These are phyloP conservation scores for Cryptococcus maquisensis DNA, from an alignment of 1,284 basidiomycete species.

Conservation along the genomic window DNA sequence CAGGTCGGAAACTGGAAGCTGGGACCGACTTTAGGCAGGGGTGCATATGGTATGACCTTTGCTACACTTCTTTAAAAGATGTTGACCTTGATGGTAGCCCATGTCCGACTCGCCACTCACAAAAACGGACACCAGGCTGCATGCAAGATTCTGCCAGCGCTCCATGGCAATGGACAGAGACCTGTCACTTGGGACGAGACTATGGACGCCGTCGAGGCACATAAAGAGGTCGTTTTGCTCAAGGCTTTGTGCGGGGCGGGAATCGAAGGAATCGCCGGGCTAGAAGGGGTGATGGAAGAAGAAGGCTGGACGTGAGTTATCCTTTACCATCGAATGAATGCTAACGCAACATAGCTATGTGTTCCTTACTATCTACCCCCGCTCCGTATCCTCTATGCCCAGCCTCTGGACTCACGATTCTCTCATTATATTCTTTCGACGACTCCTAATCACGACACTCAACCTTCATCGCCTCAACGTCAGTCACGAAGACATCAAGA, in stretches of 20 bases:
- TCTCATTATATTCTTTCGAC: constrained; percentile 35
- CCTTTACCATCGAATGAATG: too few relatives aligned
- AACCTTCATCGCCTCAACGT: constrained; percentile 39
- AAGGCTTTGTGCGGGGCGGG: constrained; percentile 40
- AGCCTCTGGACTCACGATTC: constrained; percentile 7
- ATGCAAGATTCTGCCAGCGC: constrained; percentile 48
- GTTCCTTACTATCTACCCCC: constrained; percentile 33
- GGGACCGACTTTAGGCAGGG: constrained; percentile 40
- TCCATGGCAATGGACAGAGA: constrained; percentile 16
- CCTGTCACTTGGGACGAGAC: constrained; percentile 27
- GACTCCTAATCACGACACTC: constrained; percentile 34
- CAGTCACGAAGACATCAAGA: constrained; percentile 47
- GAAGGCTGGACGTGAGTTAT: constrained; percentile 45
- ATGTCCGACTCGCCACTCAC: constrained; percentile 46
- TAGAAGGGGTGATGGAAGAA: constrained; percentile 44
- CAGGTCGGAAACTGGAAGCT: constrained; percentile 40
- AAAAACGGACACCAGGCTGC: constrained; percentile 37
- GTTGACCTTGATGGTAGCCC: constrained; percentile 23
- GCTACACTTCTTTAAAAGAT: not conserved
- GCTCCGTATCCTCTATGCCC: constrained; percentile 15
- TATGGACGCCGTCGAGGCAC: constrained; percentile 43
- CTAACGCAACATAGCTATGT: constrained; percentile 26
- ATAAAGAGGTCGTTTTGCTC: constrained; percentile 47
- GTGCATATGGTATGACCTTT: constrained; percentile 40
- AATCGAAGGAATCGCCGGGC: constrained; percentile 36